Conservation (phyloP, 768 basidiomycete species). For the Amanita brunnescens region DNA sequence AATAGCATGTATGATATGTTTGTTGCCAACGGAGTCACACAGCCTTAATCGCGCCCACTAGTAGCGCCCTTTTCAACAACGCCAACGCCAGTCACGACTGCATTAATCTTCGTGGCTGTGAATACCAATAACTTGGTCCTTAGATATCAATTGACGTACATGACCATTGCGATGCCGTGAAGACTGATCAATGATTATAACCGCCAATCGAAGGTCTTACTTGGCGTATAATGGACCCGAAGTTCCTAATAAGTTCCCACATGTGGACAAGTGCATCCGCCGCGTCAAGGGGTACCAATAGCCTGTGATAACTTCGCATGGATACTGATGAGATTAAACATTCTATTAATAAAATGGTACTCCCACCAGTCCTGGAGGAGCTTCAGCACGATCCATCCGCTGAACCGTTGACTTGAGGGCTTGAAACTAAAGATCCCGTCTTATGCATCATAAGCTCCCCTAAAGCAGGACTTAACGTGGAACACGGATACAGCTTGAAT, state of each 20-base stretch:
- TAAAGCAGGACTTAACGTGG: conserved; percentile 8
- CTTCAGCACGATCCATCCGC: conserved; percentile 62
- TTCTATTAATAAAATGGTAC: not conserved
- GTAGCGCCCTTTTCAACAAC: conserved; percentile 48
- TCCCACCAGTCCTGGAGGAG: conserved; percentile 57
- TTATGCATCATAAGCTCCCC: conserved; percentile 21
- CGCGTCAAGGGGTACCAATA: conserved; percentile 54
- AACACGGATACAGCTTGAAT: not conserved
- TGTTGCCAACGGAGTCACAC: no score
- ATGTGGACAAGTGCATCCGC: conserved; percentile 61
- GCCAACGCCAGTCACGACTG: conserved; percentile 42
- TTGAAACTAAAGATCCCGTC: no score
- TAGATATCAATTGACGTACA: no score
- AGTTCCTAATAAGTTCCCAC: conserved; percentile 58
- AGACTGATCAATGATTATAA: no score
- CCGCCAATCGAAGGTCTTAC: no score
- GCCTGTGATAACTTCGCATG: conserved; percentile 67
- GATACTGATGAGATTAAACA: not conserved
- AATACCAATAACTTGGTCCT: no score
- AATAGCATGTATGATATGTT: not conserved
- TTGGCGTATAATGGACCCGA: no score
- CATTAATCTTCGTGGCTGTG: conserved; percentile 77
- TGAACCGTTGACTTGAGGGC: conserved; percentile 41
- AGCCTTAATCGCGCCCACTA: conserved; percentile 43
- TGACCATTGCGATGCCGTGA: no score